phyloP scores from a whole-genome alignment of 202 grass and related monocot genomes.

The Carex arenaria region DNA sequence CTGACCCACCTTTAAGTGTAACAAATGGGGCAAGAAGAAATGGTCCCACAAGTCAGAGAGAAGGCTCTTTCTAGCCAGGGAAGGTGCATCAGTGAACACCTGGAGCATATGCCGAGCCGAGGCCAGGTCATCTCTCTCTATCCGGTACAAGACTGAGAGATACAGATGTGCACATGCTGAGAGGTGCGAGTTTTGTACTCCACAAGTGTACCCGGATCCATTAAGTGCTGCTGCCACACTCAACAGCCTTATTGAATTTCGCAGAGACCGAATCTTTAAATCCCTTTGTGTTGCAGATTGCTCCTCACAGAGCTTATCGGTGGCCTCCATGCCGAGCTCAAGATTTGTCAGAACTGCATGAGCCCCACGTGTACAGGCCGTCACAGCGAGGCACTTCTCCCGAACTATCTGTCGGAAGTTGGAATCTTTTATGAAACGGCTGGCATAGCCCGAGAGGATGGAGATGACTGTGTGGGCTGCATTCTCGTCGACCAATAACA shows the following conservation, averaged over 20 bases:
- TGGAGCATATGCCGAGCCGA: constrained; percentile 79
- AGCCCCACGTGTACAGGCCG: constrained; percentile 18
- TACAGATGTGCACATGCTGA: constrained; percentile 86
- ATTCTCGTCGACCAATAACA: neutral
- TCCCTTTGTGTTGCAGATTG: constrained; percentile 31
- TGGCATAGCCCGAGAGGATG: constrained; percentile 69
- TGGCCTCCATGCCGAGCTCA: constrained; percentile 84
- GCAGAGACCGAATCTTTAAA: constrained; percentile 80
- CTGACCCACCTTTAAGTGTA: constrained; percentile 61
- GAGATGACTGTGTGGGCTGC: constrained; percentile 42
- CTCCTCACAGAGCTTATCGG: constrained; percentile 65
- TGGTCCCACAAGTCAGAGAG: constrained; percentile 92
- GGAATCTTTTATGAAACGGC: constrained; percentile 53
- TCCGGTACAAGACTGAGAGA: constrained; percentile 77
- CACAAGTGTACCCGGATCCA: constrained; percentile 40
- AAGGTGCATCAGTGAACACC: constrained; percentile 81
- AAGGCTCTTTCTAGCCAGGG: constrained; percentile 62
- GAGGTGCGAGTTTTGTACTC: constrained; percentile 66
- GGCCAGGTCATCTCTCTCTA: constrained; percentile 69
- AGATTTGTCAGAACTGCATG: constrained; percentile 74
- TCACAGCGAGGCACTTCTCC: constrained; percentile 49
- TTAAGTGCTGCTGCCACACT: constrained; percentile 75
- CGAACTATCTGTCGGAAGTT: constrained; percentile 50
- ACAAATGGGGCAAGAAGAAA: constrained; percentile 86
- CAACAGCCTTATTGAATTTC: constrained; percentile 85